Base-by-base conservation (phyloP, 2,329 filamentous ascomycete genomes). In the Curvularia hawaiiensis region DNA sequence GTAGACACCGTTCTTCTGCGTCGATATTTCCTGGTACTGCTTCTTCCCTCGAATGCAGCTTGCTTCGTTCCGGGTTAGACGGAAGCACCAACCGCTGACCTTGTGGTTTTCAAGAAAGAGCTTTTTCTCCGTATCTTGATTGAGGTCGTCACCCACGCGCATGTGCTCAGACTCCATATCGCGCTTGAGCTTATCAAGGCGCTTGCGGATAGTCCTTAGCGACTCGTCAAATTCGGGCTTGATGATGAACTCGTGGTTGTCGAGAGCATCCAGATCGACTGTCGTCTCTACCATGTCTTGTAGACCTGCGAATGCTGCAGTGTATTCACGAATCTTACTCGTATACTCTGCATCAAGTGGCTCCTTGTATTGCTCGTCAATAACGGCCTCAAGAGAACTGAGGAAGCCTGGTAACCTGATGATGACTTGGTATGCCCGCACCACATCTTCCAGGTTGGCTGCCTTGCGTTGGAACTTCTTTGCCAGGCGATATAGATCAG, bases 241-340 rank as follows among this genome's bases (percentile, higher is more conserved):
- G 84, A 99, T 99, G 69, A 97, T 94, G 78, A 96, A 99, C 74
- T 99, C 95, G 72, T 99, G 95, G 65, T 95, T 92, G 70, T 99
- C 94, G 11, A 99, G 85, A 3, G 95, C 95, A 56, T 97, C 91
- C 0, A 99, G 85, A 71, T 99, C 95, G 14, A 99, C 93, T 0
- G 96, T 99, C 1, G 95, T 97, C 79, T 99, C 95, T 0, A 99
- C 95, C 92, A 99, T 97, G 74, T 99, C 95, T 71, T 94, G 91
- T 11, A 99, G 82, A 73, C 92, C 97, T 26, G 85, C 88, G 50
- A 99, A 83, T 69, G 88, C 91, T 69, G 92, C 88, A 6, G 88
- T 90, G 59, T 91, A 85, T 59, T 90, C 86, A 9, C 77, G 76
- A 39, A 99, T 80, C 73, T 96, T 96, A 26, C 85, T 84, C 0